Evolutionary conservation across 495 filamentous ascomycete species (phyloP).

Genomic region (Rusavskia elegans): DNA sequence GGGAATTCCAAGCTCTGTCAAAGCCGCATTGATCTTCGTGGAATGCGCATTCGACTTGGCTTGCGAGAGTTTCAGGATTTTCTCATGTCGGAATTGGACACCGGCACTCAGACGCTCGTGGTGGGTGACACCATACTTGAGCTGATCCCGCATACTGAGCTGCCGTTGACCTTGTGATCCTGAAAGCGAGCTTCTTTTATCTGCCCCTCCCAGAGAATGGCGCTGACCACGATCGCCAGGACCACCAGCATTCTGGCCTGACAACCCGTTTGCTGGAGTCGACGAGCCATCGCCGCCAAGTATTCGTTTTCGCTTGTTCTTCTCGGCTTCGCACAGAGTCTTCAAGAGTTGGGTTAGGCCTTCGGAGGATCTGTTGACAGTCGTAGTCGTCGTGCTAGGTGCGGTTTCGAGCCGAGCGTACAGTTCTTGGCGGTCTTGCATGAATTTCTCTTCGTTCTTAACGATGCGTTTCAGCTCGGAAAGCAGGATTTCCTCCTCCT

Average conservation of each 20-base stretch:
- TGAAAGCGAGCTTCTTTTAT: conserved; percentile 27
- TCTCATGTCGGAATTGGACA: conserved; percentile 70
- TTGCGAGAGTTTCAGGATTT: conserved; percentile 62
- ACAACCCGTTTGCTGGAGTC: conserved; percentile 26
- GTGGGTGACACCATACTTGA: conserved; percentile 65
- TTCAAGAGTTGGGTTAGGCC: conserved; percentile 67
- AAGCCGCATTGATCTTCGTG: conserved; percentile 57
- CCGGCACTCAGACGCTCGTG: conserved; percentile 66
- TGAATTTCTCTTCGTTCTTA: conserved; percentile 60
- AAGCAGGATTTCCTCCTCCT: conserved; percentile 79
- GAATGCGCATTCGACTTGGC: conserved; percentile 75
- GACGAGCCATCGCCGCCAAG: conserved; percentile 18
- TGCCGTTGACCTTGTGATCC: conserved; percentile 8
- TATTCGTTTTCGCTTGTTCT: conserved; percentile 45
- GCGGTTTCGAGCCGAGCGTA: conserved; percentile 74
- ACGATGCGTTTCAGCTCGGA: conserved; percentile 82
- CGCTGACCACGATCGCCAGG: conserved; percentile 29
- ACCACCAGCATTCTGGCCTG: conserved; percentile 15
- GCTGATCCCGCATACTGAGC: conserved; percentile 36
- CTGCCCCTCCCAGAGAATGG: conserved; percentile 15
- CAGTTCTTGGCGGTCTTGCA: conserved; percentile 79
- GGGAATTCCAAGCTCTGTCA: conserved; percentile 68
- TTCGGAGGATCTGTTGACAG: conserved; percentile 59
- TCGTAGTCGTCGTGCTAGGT: conserved; percentile 46
- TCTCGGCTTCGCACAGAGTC: conserved; percentile 61